Base-by-base conservation (phyloP, 306 rosid genomes). In the Ziziphus jujuba region DNA sequence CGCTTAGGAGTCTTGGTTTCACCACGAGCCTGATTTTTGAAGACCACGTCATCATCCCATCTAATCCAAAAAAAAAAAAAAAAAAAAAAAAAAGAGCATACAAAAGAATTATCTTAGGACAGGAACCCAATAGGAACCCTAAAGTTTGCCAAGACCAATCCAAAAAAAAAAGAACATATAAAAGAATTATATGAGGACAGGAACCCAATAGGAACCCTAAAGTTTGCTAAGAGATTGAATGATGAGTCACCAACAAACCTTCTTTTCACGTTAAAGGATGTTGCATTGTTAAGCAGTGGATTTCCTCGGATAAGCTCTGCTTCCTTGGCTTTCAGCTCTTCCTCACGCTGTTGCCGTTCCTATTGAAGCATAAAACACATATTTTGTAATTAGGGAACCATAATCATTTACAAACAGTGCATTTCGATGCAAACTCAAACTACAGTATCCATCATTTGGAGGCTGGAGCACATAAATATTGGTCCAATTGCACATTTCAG, bases 41-140 rank as follows among this genome's bases (percentile, higher is more conserved):
- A 91, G 72, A 91, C 97, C 76, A 88, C 96, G 28, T 86, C 97
- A 73, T 91, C 97, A 70, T 91, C 97, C 96, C 96, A 88, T 82
- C 97, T 81, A 57, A 24, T 25, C 65, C 75, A 59, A 6, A 28
- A 28, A 28, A 4, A 28, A 28, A 28, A 28, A 4, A 28, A n/a
- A n/a, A n/a, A n/a, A n/a, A n/a, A n/a, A n/a, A n/a, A n/a, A n/a
- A n/a, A 40, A 70, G 51, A 20, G 55, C 57, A 65, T 23, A 36
- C 9, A 36, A 28, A 72, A 64, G 9, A 35, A 9, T 11, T 61
- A n/a, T 19, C 7, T 54, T 47, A 55, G 24, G 19, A 23, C 12
- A 54, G 13, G 1, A 11, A n/a, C 16, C 15, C 0, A 6, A 1
- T 3, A 43, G 2, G 19, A 17, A 36, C 21, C n/a, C n/a, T n/a